Base-by-base conservation (phyloP, 179 eudicot genomes). In the Silene coronaria region DNA sequence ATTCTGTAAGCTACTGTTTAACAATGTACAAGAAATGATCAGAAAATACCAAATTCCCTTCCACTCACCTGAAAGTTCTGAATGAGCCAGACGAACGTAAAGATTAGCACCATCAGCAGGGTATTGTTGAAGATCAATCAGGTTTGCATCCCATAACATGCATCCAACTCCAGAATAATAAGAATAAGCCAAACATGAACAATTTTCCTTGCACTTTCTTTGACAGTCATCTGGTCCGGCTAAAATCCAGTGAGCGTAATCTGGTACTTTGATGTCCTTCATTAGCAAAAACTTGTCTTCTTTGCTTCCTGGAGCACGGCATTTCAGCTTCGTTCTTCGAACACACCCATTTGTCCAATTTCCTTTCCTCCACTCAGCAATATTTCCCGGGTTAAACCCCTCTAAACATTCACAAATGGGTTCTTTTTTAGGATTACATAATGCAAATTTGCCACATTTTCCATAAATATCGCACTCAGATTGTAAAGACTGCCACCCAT, bases 321-420 rank as follows among this genome's bases (percentile, higher is more conserved):
- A 71, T 4, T 82, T 74, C 77, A 86, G 74, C 19, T 24, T 70
- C 13, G 77, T 67, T 59, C 55, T 81, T 53, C 88, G 74, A 10
- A n/a, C 59, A 64, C 91, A 88, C 12, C 89, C 91, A 48, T 77
- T 34, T 21, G 66, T 75, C 81, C 85, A 86, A 74, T 84, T 83
- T 3, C 80, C 84, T 24, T 6, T 76, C 1, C 62, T 75, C 89
- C 91, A 88, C 0, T 84, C 86, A 34, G 80, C 73, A 0, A 3
- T 12, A 3, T 66, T 19, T 14, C 38, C 78, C 19, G 89, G 91
- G 51, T 70, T 69, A 45, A 82, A 82, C 30, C 91, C 87, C 34
- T 63, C 55, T 71, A 86, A 80, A 65, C 89, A 88, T 0, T 66
- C 45, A 74, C 89, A 82, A 5, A 73, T 78, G 19, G 76, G 84